Base-by-base conservation (phyloP, 2,329 filamentous ascomycete species). In the Fusarium haematococcum region DNA sequence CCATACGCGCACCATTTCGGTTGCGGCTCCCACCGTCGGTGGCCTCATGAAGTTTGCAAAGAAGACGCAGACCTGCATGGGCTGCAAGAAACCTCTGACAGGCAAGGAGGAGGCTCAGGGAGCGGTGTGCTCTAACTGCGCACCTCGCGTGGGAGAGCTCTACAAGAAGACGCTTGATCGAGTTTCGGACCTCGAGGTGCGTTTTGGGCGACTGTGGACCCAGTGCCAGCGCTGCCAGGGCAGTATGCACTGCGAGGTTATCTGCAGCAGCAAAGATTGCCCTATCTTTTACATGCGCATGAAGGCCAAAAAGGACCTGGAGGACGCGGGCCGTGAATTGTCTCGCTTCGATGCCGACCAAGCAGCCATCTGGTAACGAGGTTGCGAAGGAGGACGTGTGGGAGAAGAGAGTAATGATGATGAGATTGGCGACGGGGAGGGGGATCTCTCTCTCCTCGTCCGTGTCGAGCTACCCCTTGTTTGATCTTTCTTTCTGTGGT, bases 201-300 rank as follows among this genome's bases (percentile, higher is more conserved):
- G 95, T 6, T 99, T 99, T 81, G 93, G 95, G 7, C 88, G 97
- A 60, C 88, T 99, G 61, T 99, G 97, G 97, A 99, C 97, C 58
- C 97, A 99, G 84, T 99, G 97, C 82, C 97, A 99, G 86, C 89
- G 97, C 48, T 99, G 97, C 83, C 97, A 99, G 85, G 97, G 95
- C 64, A 98, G 95, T 85, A 93, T 99, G 89, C 97, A 99, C 85
- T 97, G 95, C 82, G 97, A 99, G 83, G 97, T 99, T 64, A 98
- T 99, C 77, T 99, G 97, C 86, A 95, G 93, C 73, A 96, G 93
- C 82, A 94, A 95, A 82, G 97, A 99, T 86, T 99, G 97, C 81
- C 97, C 97, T 1, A 99, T 99, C 80, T 99, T 99, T 84, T 99
- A 99, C 83, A 99, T 99, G 97, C 92, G 97, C 6, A 99, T 99